Base-by-base conservation (phyloP, 495 filamentous ascomycete species). In the Talaromyces adpressus region DNA sequence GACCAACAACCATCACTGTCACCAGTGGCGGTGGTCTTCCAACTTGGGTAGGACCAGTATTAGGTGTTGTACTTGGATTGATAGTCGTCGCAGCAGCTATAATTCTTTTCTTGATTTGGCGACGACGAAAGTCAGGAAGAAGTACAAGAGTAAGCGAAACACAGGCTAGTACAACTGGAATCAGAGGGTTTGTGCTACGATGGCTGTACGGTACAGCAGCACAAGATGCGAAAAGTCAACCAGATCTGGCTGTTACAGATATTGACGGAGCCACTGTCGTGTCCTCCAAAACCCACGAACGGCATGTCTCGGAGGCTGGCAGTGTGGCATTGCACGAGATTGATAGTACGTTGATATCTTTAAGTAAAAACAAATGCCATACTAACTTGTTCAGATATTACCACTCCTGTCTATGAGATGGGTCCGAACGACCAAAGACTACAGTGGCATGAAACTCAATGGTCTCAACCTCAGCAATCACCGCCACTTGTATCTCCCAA, bases 61-160 rank as follows among this genome's bases (percentile, higher is more conserved):
- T 92, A 18, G 89, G 87, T 4, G 85, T 88, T 4, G 79, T 91
- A 1, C 73, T 87, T 1, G 87, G 87, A 8, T 75, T 91, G 2
- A 69, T 89, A 34, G 75, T 86, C 58, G 62, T 90, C 20, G 80
- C 81, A 20, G 80, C 80, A 22, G 68, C 84, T 5, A 75, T 77
- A 23, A 78, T 83, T 4, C 72, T 73, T 16, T 77, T 85, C 57
- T 70, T 89, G 3, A 75, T 88, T 12, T 88, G 78, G 63, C 77
- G 85, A 12, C 79, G 81, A 4, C 76, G 82, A 30, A 82, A 69
- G 62, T 63, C 77, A 6, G 64, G 77, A 6, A 64, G 41, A 18
- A 53, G 45, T 22, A 30, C 34, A n/a, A 45, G 20, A 62, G 59
- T 25, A 52, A 62, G 57, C 39, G 60, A 54, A 5, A 56, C 63